These are phyloP conservation scores for Boechera retrofracta DNA, from an alignment of 345 rosid genomes.

Conservation along the genomic window DNA sequence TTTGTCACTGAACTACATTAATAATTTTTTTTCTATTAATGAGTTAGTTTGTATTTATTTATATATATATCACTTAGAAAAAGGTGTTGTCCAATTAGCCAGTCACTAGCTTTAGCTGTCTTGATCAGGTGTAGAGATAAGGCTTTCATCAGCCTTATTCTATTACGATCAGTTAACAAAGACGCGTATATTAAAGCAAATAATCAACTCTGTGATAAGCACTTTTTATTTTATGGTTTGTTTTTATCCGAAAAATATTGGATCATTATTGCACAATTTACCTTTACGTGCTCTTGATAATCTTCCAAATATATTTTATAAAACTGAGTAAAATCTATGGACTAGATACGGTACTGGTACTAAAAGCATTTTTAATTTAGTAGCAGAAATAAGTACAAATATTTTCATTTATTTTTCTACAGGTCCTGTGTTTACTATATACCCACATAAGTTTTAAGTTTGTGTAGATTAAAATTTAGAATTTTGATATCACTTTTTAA, in stretches of 20 bases:
- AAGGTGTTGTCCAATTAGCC: constrained; percentile 37
- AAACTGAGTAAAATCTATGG: not conserved
- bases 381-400: too few relatives aligned
- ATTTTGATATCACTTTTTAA: too few relatives aligned
- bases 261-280: not conserved
- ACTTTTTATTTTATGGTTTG: not conserved
- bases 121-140: constrained; percentile 35
- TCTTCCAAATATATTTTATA: not conserved
- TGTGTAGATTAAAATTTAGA: too few relatives aligned
- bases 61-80: not conserved
- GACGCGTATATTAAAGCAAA: constrained; percentile 1
- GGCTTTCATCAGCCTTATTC: constrained; percentile 40
- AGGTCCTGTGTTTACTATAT: too few relatives aligned
- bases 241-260: not conserved
- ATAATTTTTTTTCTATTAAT: not conserved
- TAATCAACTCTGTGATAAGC: not conserved
- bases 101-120: constrained; percentile 37
- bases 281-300: not conserved
- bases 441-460: too few relatives aligned
- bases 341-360: not conserved
- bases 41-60: not conserved
- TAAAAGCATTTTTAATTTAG: not conserved
- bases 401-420: too few relatives aligned
- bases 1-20: constrained; percentile 17
- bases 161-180: not conserved